Evolutionary conservation across 208 protist species (phyloP).

Genomic region (Trypanosoma lewisi): DNA sequence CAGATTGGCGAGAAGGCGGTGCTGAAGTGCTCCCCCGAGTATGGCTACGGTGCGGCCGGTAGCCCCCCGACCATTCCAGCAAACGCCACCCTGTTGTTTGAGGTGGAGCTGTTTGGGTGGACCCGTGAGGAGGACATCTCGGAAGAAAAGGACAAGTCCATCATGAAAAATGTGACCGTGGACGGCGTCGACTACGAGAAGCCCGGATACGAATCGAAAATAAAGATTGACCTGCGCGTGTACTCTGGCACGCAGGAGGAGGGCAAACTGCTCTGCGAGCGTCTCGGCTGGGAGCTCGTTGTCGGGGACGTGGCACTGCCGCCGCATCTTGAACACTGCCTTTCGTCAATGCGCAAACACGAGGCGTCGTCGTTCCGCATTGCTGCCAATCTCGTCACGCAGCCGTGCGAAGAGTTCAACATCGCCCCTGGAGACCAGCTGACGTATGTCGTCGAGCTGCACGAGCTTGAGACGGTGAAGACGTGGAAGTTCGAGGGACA

Average conservation of each 20-base stretch:
- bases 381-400: conserved; percentile 33
- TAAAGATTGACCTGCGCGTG: conserved; percentile 63
- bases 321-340: conserved; percentile 65
- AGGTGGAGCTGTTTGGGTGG: conserved; percentile 89
- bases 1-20: conserved; percentile 81
- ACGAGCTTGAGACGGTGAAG: conserved; percentile 52
- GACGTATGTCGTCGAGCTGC: conserved; percentile 72
- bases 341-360: conserved; percentile 66
- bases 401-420: conserved; percentile 40
- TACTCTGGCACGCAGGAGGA: conserved; percentile 39
- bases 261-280: conserved; percentile 43
- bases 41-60: conserved; percentile 81
- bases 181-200: conserved; percentile 81
- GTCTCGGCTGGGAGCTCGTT: conserved; percentile 43
- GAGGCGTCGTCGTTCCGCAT: conserved; percentile 74
- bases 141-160: conserved; percentile 58
- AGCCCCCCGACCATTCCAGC: conserved; percentile 83
- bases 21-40: conserved; percentile 67
- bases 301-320: conserved; percentile 69
- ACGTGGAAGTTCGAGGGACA: conserved; percentile 61
- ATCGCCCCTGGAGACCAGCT: conserved; percentile 44
- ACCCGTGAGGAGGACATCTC: conserved; percentile 78
- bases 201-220: conserved; percentile 66
- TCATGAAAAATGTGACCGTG: conserved; percentile 72
- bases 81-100: conserved; percentile 89